Conservation (phyloP, 1,139 yeast species). For the Yamadazyma jaroonii region DNA sequence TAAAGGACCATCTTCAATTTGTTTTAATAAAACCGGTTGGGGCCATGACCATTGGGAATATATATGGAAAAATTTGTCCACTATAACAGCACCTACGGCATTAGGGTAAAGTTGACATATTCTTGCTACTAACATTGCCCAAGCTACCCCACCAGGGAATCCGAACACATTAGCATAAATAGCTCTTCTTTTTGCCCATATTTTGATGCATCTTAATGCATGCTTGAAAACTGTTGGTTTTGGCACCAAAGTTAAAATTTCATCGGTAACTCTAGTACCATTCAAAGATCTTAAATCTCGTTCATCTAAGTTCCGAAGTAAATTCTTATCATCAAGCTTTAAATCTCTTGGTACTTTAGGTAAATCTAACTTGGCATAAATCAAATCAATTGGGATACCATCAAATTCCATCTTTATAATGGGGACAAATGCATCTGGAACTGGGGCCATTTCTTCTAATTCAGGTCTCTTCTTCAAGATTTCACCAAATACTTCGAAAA, state of each 20-base stretch:
- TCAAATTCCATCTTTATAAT: slow-evolving; percentile 83
- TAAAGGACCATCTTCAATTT: slow-evolving; percentile 94
- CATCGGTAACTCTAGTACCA: slow-evolving; percentile 98
- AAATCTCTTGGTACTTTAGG: slow-evolving; percentile 76
- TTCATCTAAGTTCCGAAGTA: slow-evolving; percentile 84
- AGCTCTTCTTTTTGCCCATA: slow-evolving; percentile 97
- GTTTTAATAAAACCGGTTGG: slow-evolving; percentile 89
- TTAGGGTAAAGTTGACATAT: slow-evolving; percentile 96
- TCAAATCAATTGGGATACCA: slow-evolving; percentile 88
- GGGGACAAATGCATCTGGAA: slow-evolving; percentile 97
- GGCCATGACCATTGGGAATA: slow-evolving; percentile 97
- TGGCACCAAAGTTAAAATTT: slow-evolving; percentile 83
- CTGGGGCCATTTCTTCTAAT: slow-evolving; percentile 84
- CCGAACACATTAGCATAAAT: slow-evolving; percentile 93
- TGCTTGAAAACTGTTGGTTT: slow-evolving; percentile 91
- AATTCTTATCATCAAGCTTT: slow-evolving; percentile 78
- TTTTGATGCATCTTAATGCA: slow-evolving; percentile 85
- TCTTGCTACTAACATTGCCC: slow-evolving; percentile 99
- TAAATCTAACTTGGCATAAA: slow-evolving; percentile 77
- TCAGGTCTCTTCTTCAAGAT: slow-evolving; percentile 70
- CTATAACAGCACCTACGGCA: slow-evolving; percentile 89
- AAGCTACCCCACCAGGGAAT: slow-evolving; percentile 99
- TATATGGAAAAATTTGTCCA: slow-evolving; percentile 83
- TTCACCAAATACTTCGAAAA: slow-evolving; percentile 73
- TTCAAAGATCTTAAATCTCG: slow-evolving; percentile 83